phyloP scores from a whole-genome alignment of 163 green algal genomes.

The Prototheca stagnorum region DNA sequence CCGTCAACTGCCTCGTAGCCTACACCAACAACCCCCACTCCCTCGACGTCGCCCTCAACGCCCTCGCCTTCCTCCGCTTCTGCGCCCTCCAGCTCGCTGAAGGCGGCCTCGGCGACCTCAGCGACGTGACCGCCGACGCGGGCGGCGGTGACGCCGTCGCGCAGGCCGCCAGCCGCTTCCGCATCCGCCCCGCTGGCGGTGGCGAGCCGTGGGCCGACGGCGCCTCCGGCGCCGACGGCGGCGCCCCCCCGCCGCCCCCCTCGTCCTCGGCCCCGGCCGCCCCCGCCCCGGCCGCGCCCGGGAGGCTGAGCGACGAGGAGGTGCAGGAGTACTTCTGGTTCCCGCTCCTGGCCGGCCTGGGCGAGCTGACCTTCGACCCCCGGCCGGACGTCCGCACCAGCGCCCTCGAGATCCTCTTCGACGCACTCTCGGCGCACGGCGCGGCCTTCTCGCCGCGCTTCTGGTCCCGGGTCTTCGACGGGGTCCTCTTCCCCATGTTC shows the following conservation, averaged over 20 bases:
- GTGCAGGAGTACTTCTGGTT: constrained; percentile 98
- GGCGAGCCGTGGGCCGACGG: neutral
- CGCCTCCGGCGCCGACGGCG: neutral
- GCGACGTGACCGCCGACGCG: constrained; percentile 25
- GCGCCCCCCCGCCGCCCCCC: neutral
- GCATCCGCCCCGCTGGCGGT: constrained; percentile 22
- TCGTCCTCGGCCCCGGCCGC: neutral
- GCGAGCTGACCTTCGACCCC: constrained; percentile 94
- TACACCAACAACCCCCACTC: constrained; percentile 94
- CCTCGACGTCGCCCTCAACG: constrained; percentile 76
- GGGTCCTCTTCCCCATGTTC: constrained; percentile 92
- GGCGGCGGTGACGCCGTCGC: constrained; percentile 6
- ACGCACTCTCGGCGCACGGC: constrained; percentile 81
- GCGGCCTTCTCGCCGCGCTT: constrained; percentile 73
- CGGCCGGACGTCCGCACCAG: constrained; percentile 45
- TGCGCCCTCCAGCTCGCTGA: constrained; percentile 86
- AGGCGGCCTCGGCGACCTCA: constrained; percentile 26
- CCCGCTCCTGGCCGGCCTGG: constrained; percentile 86
- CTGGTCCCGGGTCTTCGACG: constrained; percentile 86
- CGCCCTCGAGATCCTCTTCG: constrained; percentile 75
- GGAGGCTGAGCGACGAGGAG: constrained; percentile 74
- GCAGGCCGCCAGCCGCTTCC: constrained; percentile 16
- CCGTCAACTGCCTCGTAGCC: constrained; percentile 96
- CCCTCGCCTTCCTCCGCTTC: constrained; percentile 90
- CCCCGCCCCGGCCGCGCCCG: neutral